phyloP scores from a whole-genome alignment of 148 eudicot species.

The Cornus kousa region DNA sequence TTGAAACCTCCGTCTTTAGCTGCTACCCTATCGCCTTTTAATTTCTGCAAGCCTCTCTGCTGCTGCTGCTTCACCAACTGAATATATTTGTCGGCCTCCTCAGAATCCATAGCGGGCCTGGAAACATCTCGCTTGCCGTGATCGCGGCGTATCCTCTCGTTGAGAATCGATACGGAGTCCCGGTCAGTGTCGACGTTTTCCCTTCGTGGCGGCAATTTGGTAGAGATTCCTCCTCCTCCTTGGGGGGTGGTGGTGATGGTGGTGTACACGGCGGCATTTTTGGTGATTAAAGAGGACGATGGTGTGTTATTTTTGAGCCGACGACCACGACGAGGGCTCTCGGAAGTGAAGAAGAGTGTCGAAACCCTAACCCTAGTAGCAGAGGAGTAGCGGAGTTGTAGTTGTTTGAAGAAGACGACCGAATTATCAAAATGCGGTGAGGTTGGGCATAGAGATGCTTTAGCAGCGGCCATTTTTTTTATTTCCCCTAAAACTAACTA shows the following conservation, averaged over 20 bases:
- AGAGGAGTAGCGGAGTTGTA: neutral
- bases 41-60: constrained; percentile 72
- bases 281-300: neutral
- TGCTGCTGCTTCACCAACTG: constrained; percentile 81
- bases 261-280: constrained; percentile 30
- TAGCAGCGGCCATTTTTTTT: neutral
- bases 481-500: too few species aligned
- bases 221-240: constrained; percentile 6
- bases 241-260: neutral
- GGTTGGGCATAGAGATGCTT: neutral
- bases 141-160: constrained; percentile 45
- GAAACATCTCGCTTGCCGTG: constrained; percentile 27
- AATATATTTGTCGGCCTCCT: constrained; percentile 81
- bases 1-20: constrained; percentile 28
- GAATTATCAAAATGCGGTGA: neutral
- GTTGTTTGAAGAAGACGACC: neutral
- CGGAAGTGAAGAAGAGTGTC: neutral
- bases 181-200: constrained; percentile 21
- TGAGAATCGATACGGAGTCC: constrained; percentile 53
- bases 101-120: constrained; percentile 45
- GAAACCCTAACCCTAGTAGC: neutral
- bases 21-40: constrained; percentile 38
- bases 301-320: neutral
- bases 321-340: neutral
- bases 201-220: constrained; percentile 14